Evolutionary conservation across 2,329 filamentous ascomycete species (phyloP).

Genomic region (Fonsecaea nubica): DNA sequence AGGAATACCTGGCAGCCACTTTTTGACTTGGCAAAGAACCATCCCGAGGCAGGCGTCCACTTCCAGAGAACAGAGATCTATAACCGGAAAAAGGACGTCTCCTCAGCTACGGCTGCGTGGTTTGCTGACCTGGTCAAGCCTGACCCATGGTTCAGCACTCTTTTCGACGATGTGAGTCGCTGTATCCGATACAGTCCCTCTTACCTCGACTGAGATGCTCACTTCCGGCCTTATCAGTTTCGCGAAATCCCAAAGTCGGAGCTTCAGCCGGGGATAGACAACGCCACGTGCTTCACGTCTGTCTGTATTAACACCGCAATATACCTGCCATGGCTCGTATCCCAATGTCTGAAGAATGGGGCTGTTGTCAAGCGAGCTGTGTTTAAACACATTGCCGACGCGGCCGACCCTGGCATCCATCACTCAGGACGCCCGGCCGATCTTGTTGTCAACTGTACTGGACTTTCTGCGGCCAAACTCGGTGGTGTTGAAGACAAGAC

Average conservation of each 20-base stretch:
- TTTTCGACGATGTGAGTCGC: conserved; percentile 69
- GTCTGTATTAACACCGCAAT: conserved; percentile 90
- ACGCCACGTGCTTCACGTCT: conserved; percentile 77
- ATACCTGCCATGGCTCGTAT: conserved; percentile 84
- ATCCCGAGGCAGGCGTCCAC: conserved; percentile 76
- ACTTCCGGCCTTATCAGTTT: conserved; percentile 57
- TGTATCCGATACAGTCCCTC: neutral
- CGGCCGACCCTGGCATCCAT: conserved; percentile 67
- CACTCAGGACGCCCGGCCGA: conserved; percentile 65
- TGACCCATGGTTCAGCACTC: conserved; percentile 74
- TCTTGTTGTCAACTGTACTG: conserved; percentile 84
- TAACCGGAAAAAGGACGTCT: conserved; percentile 69
- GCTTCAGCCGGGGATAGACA: conserved; percentile 70
- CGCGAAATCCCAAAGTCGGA: conserved; percentile 63
- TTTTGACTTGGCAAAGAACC: conserved; percentile 61
- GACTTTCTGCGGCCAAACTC: conserved; percentile 74
- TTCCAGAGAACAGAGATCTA: conserved; percentile 68
- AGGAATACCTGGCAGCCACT: conserved; percentile 66
- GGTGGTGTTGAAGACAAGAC: conserved; percentile 79
- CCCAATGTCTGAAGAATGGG: conserved; percentile 77
- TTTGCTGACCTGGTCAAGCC: conserved; percentile 71
- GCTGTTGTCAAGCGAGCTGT: conserved; percentile 69
- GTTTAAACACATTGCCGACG: conserved; percentile 75
- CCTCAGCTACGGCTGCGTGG: conserved; percentile 60
- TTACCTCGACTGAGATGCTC: neutral